These are phyloP conservation scores for Pseudocercospora ulei DNA, from an alignment of 2,329 filamentous ascomycete species.

Conservation along the genomic window DNA sequence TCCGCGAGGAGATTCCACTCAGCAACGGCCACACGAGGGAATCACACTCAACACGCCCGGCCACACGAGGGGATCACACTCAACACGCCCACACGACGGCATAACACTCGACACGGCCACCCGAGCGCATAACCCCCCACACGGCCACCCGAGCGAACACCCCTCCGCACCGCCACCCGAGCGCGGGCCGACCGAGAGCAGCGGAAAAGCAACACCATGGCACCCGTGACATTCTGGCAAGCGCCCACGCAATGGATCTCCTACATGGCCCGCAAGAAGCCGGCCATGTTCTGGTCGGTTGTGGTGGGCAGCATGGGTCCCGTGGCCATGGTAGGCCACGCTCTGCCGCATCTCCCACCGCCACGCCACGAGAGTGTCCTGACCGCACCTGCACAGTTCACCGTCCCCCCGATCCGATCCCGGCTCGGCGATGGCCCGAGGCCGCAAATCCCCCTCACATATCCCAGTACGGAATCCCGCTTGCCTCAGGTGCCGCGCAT, in stretches of 20 bases:
- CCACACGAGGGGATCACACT: too few relatives aligned
- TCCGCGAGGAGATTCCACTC: too few relatives aligned
- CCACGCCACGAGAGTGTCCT: neutral
- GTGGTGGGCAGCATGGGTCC: constrained; percentile 66
- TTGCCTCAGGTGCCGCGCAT: neutral
- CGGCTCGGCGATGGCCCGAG: constrained; percentile 64
- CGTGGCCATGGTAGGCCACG: constrained; percentile 31
- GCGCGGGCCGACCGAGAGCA: neutral
- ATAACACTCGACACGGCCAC: neutral
- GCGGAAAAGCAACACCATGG: constrained; percentile 45
- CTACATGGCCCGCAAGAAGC: constrained; percentile 80
- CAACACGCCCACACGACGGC: too few relatives aligned
- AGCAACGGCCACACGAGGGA: too few relatives aligned
- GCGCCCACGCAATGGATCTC: constrained; percentile 73
- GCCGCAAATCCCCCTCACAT: constrained; percentile 70
- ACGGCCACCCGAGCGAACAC: neutral
- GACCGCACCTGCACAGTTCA: constrained; percentile 34
- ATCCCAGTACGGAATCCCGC: constrained; percentile 61
- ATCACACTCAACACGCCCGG: too few relatives aligned
- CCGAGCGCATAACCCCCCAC: neutral
- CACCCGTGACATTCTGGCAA: constrained; percentile 70
- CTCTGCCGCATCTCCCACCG: neutral
- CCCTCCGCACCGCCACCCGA: neutral
- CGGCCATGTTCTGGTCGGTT: constrained; percentile 82
- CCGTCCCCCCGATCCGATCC: constrained; percentile 63